Percentiles rank a stretch among this genome's conserved stretches.
Conservation (phyloP, 202 grass and related monocot genomes). For the Panicum hallii region DNA sequence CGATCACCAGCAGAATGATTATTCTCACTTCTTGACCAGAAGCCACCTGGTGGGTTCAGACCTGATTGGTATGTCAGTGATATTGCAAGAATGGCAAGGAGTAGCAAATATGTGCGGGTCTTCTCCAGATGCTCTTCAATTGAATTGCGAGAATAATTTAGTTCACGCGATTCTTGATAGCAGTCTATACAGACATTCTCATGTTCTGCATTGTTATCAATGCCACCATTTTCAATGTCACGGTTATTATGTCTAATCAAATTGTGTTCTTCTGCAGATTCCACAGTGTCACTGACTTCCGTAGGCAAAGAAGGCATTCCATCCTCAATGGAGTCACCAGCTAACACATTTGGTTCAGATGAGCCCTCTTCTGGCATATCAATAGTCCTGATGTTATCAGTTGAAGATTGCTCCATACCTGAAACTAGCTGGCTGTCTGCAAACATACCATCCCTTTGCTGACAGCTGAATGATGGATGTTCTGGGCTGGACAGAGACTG, state of each 20-base stretch:
- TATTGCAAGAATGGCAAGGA: conserved; percentile 59
- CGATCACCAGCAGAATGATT: conserved; percentile 24
- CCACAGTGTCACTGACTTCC: neutral
- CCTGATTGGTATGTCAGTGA: conserved; percentile 58
- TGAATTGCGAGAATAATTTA: neutral
- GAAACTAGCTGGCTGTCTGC: neutral
- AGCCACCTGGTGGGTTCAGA: conserved; percentile 59
- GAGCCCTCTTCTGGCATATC: neutral
- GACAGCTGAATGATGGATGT: neutral
- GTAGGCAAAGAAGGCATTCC: conserved; percentile 8
- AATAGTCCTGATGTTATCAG: neutral
- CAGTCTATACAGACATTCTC: neutral
- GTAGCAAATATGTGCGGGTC: conserved; percentile 40
- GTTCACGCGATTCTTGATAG: neutral
- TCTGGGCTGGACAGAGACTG: neutral
- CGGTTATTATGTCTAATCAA: neutral
- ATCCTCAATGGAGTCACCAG: neutral
- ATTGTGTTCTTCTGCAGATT: conserved; percentile 3
- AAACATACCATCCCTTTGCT: neutral
- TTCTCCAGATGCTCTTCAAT: conserved; percentile 33
- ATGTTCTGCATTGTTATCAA: neutral
- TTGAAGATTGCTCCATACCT: neutral
- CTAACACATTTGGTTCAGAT: neutral
- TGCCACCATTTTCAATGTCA: neutral
- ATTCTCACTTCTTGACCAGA: conserved; percentile 27